phyloP scores from a whole-genome alignment of 306 rosid genomes.

The Vigna hirtella region DNA sequence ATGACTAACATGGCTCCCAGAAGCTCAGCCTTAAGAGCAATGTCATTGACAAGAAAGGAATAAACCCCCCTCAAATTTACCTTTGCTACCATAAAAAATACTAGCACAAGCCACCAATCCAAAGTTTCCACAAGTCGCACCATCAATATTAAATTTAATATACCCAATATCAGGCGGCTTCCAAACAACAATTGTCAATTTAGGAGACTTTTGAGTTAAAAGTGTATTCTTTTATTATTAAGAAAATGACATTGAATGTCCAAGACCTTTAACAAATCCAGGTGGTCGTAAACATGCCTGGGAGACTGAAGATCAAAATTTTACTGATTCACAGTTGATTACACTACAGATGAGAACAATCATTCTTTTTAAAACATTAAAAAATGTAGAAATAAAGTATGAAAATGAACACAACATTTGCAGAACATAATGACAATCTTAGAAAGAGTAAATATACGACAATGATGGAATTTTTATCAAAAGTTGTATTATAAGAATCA shows the following conservation, averaged over 20 bases:
- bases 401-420: background rate
- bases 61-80: too few relatives aligned
- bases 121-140: too few relatives aligned
- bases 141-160: too few relatives aligned
- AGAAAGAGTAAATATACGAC: background rate
- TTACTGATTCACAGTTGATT: background rate
- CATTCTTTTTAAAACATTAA: background rate
- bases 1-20: too few relatives aligned
- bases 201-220: background rate
- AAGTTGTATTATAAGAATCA: background rate
- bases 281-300: background rate
- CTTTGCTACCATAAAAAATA: too few relatives aligned
- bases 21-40: too few relatives aligned
- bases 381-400: background rate
- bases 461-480: background rate
- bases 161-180: too few relatives aligned
- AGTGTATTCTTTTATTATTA: background rate
- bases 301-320: background rate
- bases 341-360: background rate
- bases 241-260: background rate
- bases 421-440: background rate
- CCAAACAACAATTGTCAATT: too few relatives aligned
- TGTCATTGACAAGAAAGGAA: too few relatives aligned
- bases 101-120: too few relatives aligned
- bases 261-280: background rate